These are phyloP conservation scores for Lactarius vividus DNA, from an alignment of 768 basidiomycete species.

Conservation along the genomic window DNA sequence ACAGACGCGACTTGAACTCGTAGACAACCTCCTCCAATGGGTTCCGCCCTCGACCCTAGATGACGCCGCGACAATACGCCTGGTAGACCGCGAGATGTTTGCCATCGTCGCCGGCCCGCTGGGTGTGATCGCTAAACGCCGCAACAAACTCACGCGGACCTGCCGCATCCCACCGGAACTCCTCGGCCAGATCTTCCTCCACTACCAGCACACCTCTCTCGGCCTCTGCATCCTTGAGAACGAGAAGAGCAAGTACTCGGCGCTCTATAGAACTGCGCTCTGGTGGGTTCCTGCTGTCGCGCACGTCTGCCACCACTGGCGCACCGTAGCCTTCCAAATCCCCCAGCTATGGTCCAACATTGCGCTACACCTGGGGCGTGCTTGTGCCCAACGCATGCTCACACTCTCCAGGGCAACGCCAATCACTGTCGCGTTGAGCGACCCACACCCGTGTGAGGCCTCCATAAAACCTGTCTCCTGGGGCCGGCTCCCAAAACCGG, in stretches of 20 bases:
- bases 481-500: neutral
- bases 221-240: neutral
- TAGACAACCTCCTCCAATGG: constrained; percentile 15
- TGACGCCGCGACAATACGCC: neutral
- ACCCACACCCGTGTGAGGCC: constrained; percentile 16
- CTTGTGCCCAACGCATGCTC: constrained; percentile 20
- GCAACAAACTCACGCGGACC: constrained; percentile 18
- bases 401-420: constrained; percentile 7
- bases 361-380: constrained; percentile 6
- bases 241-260: neutral
- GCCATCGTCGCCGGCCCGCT: constrained; percentile 12
- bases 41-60: constrained; percentile 8
- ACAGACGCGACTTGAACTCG: constrained; percentile 14
- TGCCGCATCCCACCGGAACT: constrained; percentile 20
- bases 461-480: neutral
- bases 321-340: constrained; percentile 15
- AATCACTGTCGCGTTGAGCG: constrained; percentile 3
- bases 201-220: constrained; percentile 4
- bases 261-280: constrained; percentile 4
- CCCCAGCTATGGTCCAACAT: constrained; percentile 18
- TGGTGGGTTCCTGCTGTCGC: constrained; percentile 20
- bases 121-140: constrained; percentile 14
- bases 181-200: constrained; percentile 21
- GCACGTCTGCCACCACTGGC: constrained; percentile 21
- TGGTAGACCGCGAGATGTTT: constrained; percentile 16